A percentile compares a stretch with the other conserved stretches of the same genome.
Conservation (phyloP, 169 alveolate species). For the Cryptosporidium sp. region DNA sequence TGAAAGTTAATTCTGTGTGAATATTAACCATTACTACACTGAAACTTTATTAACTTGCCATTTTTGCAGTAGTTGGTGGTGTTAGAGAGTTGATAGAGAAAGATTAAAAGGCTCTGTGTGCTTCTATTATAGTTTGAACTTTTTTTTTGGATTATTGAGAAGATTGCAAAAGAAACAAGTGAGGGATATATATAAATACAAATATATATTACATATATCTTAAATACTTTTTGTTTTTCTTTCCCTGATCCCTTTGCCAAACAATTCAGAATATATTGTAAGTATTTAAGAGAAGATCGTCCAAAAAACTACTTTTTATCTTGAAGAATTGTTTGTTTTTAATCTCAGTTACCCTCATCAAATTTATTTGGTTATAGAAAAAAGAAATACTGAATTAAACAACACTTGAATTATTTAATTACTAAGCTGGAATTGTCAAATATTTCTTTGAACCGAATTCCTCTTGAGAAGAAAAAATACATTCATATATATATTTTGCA, state of each 20-base stretch:
- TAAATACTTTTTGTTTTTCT: background rate
- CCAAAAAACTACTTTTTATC: background rate
- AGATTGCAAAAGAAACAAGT: background rate
- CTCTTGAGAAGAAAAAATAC: background rate
- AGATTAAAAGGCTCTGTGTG: background rate
- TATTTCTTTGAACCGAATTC: background rate
- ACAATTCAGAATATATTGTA: no score
- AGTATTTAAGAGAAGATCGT: background rate
- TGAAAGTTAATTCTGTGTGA: background rate
- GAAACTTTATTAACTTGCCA: no score
- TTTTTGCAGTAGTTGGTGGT: background rate
- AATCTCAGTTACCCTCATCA: background rate
- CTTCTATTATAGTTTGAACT: no score
- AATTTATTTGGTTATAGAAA: background rate
- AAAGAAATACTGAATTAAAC: no score
- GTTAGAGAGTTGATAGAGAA: conserved; percentile 1
- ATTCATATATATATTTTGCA: no score
- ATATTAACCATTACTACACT: background rate
- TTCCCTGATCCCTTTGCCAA: background rate
- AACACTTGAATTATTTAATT: no score
- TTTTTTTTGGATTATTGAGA: background rate
- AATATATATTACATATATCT: no score
- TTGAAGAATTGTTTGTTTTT: background rate
- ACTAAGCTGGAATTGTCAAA: background rate
- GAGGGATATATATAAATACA: background rate